Evolutionary conservation across 768 basidiomycete species (phyloP).

Genomic region (Nevesoporus exiguus): DNA sequence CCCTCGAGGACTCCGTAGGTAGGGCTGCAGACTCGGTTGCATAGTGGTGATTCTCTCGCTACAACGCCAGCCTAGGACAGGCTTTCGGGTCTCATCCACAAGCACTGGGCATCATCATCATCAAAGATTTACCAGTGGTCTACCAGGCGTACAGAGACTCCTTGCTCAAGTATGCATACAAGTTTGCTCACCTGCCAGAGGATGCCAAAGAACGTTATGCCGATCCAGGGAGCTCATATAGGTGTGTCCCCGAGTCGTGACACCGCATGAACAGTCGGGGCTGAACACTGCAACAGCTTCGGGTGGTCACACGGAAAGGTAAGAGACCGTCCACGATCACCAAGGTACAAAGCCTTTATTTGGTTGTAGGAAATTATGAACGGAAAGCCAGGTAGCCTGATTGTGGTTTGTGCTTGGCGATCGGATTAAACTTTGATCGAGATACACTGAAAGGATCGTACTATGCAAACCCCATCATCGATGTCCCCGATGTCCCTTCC

Average conservation of each 20-base stretch:
- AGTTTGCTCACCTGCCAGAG: conserved; percentile 72
- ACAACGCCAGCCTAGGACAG: conserved; percentile 44
- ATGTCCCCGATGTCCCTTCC: conserved; percentile 57
- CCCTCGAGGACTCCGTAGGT: conserved; percentile 64
- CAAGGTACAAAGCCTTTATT: background rate
- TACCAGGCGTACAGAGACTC: conserved; percentile 65
- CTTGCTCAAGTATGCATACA: conserved; percentile 70
- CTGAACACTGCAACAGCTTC: conserved; percentile 49
- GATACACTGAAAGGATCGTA: conserved; percentile 90
- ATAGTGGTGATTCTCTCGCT: background rate
- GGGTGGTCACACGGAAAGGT: conserved; percentile 99
- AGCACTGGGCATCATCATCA: conserved; percentile 76
- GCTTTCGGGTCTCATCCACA: conserved; percentile 81
- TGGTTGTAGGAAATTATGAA: conserved; percentile 86
- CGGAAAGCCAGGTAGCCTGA: conserved; percentile 67
- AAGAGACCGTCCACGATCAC: conserved; percentile 4
- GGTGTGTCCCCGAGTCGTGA: conserved; percentile 44
- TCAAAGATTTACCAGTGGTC: conserved; percentile 71
- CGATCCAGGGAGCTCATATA: conserved; percentile 70
- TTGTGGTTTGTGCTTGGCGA: background rate
- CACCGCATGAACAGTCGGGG: background rate
- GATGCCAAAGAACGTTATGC: conserved; percentile 67
- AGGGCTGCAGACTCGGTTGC: conserved; percentile 13
- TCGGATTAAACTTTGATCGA: conserved; percentile 25
- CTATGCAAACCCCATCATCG: conserved; percentile 79